Conservation (phyloP, 805 yeast genomes). For the Kodamaea kaohsiungensis region DNA sequence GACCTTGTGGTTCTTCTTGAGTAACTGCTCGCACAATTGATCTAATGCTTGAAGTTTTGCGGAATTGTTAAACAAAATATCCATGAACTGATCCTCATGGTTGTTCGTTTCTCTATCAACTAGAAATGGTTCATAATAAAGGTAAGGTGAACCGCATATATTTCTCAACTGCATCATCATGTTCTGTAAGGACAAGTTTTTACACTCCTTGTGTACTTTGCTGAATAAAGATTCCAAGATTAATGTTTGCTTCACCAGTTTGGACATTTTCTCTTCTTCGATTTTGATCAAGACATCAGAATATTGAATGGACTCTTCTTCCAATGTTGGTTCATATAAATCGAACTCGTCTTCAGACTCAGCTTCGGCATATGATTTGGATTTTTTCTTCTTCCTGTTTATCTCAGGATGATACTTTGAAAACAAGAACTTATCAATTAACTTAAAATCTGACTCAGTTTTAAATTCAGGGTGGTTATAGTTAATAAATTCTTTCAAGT, state of each 20-base stretch:
- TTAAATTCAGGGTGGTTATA: conserved; percentile 32
- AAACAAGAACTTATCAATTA: conserved; percentile 45
- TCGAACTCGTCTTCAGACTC: conserved; percentile 33
- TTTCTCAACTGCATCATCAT: conserved; percentile 81
- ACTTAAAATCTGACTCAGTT: conserved; percentile 17
- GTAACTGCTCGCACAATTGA: conserved; percentile 55
- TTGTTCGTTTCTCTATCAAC: conserved; percentile 29
- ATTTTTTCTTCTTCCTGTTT: conserved; percentile 3
- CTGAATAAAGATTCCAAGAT: conserved; percentile 16
- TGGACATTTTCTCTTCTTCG: conserved; percentile 15
- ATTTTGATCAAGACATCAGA: conserved; percentile 13
- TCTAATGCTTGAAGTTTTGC: conserved; percentile 73
- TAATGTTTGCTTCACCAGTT: conserved; percentile 12
- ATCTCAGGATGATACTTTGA: conserved; percentile 3
- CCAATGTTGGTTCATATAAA: neutral
- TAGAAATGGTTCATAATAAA: conserved; percentile 76
- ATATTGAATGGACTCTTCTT: neutral
- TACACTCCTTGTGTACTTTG: conserved; percentile 26
- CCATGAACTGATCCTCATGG: conserved; percentile 32
- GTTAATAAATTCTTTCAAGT: conserved; percentile 52
- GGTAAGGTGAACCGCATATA: conserved; percentile 82
- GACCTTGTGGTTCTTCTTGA: conserved; percentile 60
- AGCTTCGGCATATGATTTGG: conserved; percentile 19
- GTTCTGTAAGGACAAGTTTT: conserved; percentile 52
- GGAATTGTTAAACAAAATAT: conserved; percentile 49